Evolutionary conservation across 495 filamentous ascomycete genomes (phyloP), one percentile per base, ranked within the genome.

Genomic region (Aspergillus cavernicola): DNA sequence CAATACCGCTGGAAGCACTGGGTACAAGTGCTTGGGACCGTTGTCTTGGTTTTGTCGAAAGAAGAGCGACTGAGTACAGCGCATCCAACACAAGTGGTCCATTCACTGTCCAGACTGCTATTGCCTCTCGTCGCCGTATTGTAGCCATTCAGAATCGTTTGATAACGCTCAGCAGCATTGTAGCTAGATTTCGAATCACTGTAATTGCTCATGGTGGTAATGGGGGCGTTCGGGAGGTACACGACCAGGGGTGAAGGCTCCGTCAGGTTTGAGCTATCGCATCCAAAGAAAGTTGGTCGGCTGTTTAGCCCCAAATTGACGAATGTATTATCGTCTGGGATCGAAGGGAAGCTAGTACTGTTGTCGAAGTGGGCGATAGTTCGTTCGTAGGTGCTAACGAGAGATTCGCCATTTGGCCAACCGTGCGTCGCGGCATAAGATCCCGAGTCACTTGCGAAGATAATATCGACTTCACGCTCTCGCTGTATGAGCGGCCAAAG

Each of bases 281-380:
- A 97, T 53, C 92, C 92, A 70, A 97, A 97, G 76, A 97, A 96
- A 7, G 90, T 89, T 0, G 92, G 93, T 4, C 80, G 82, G 48
- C 72, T 82, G 80, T 96, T 97, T 10, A 97, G 76, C 20, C 87
- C 87, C 0, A 88, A 80, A 69, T 93, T 90, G 58, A 97, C 71
- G 66, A 97, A 95, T 10, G 90, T 95, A 71, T 89, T 85, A 43
- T 77, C 70, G 69, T 90, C 90, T 0, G 92, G 92, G 13, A 97
- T 76, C 10, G 78, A 62, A 0, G 92, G 92, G 77, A 97, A 96
- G 1, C 80, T 73, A 4, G 92, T 96, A 38, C 88, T 87, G 69
- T 96, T 95, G 53, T 73, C 72, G 53, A 92, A 87, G 38, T 57
- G 71, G 11, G 65, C 67, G 11, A 81, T 55, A 50, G 82, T 83